Base-by-base conservation (phyloP, 805 yeast species). In the Sugiyamaella smithiae region DNA sequence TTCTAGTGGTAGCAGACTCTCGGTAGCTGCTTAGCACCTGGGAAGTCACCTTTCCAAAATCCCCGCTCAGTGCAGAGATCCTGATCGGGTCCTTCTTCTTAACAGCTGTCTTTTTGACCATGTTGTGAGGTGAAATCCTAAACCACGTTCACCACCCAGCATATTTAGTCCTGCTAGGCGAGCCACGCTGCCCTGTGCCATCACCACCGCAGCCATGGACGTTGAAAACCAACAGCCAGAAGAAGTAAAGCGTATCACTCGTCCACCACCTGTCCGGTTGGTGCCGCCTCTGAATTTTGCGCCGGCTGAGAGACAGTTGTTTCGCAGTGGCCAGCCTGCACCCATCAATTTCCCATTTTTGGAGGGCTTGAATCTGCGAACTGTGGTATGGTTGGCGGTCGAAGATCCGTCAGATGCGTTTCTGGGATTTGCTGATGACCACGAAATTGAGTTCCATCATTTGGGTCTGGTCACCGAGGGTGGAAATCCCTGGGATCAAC, bases 261-360 rank as follows among this genome's bases (percentile, higher is more conserved):
- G 54, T 33, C 54, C 57, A 11, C 57, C 62, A 16, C 45, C 54
- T 9, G 52, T 50, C 17, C 46, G 59, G 35, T 40, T 63, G 31
- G 90, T 93, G 2, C 99, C 99, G 2, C 99, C 99, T 0, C 69
- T 90, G 55, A 93, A 93, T 67, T 91, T 91, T 65, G 85, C 97
- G 55, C 97, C 98, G 0, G 98, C 93, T 11, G 98, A 93, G 62
- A 76, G 83, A 43, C 81, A 84, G 54, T 70, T 91, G 40, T 91
- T 90, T 67, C 72, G 99, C 32, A 83, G 93, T 11, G 98, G 98
- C 0, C 97, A 89, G 66, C 99, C 99, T 12, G 82, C 95, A 11
- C 84, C 89, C n/a, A 83, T 91, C 49, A 93, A 89, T 65, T 90
- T 90, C 67, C 84, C 91, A 43, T 93, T 91, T 62, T 67, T 93